These are phyloP conservation scores for Glutinoglossum americanum DNA, from an alignment of 495 filamentous ascomycete genomes.

Conservation along the genomic window DNA sequence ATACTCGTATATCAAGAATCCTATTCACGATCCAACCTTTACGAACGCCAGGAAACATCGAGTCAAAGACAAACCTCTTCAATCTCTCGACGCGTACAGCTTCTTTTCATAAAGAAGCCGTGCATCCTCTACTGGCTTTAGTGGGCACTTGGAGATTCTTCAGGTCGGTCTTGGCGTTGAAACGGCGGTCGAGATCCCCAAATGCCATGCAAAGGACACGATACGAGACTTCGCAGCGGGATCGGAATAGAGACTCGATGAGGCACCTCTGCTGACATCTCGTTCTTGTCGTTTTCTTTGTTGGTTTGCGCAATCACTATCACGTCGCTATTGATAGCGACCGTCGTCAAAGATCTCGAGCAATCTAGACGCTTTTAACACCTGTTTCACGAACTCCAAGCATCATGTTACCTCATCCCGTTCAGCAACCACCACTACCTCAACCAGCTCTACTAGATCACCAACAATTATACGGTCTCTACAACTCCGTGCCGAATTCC, in stretches of 20 bases:
- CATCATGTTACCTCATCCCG: conserved; percentile 1
- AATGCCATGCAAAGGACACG: conserved; percentile 1
- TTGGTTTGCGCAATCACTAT: background rate
- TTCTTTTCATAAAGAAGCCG: background rate
- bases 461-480: background rate
- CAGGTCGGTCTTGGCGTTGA: background rate
- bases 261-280: background rate
- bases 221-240: conserved; percentile 1
- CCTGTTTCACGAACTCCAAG: background rate
- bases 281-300: background rate
- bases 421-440: background rate
- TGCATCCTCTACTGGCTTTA: background rate
- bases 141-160: background rate
- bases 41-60: background rate
- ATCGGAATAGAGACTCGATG: conserved; percentile 2
- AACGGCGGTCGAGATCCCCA: background rate
- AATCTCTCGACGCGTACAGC: background rate
- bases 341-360: background rate
- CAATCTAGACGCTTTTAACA: background rate
- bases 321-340: conserved; percentile 1
- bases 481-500: background rate
- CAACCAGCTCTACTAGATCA: background rate
- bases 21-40: background rate
- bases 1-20: background rate
- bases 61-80: background rate